Conservation (phyloP, 139 green algal species). For the Chlorella vulgaris region DNA sequence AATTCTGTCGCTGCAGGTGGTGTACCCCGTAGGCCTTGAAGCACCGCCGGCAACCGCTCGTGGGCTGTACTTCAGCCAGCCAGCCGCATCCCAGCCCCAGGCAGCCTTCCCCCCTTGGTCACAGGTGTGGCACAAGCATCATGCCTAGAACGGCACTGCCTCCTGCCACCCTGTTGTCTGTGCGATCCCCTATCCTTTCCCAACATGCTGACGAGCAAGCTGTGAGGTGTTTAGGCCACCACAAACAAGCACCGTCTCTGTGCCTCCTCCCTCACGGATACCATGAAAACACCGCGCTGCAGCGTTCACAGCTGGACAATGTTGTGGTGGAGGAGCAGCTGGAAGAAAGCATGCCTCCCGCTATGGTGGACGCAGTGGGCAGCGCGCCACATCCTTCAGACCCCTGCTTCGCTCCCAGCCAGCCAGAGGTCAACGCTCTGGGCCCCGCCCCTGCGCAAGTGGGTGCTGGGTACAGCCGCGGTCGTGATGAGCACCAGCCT, state of each 20-base stretch:
- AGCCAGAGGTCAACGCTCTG: not conserved
- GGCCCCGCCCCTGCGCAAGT: not conserved
- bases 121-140: not conserved
- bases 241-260: not conserved
- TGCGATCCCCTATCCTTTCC: too few relatives aligned
- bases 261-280: not conserved
- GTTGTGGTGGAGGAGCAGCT: not conserved
- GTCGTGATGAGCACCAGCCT: too few relatives aligned
- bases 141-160: too few relatives aligned
- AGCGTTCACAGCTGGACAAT: constrained; percentile 18
- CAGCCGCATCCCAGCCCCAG: not conserved
- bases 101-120: not conserved
- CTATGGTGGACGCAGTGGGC: not conserved
- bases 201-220: too few relatives aligned
- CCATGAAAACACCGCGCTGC: not conserved
- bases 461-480: too few relatives aligned
- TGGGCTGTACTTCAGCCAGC: not conserved
- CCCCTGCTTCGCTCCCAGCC: not conserved
- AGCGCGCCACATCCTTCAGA: constrained; percentile 9
- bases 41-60: not conserved
- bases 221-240: too few relatives aligned
- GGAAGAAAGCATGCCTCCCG: not conserved
- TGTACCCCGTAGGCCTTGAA: not conserved
- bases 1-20: too few relatives aligned
- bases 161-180: not conserved